Evolutionary conservation across 2,329 filamentous ascomycete species (phyloP).

Genomic region (Alternaria metachromatica): DNA sequence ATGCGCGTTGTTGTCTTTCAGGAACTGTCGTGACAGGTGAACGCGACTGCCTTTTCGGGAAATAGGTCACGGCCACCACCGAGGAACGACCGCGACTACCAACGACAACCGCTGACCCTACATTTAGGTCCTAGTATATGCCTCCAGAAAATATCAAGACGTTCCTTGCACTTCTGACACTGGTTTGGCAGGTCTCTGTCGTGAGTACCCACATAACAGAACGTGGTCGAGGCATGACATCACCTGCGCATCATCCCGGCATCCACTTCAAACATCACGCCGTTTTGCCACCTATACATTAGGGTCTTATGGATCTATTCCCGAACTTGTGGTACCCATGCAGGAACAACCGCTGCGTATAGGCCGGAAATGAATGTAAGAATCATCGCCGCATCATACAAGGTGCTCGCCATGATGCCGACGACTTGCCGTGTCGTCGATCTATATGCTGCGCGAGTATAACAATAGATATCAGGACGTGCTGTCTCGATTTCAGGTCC

Average conservation of each 20-base stretch:
- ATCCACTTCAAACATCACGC: not conserved
- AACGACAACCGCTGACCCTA: not conserved
- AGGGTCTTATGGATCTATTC: not conserved
- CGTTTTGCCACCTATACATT: not conserved
- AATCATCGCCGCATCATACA: constrained; percentile 7
- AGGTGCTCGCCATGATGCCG: not conserved
- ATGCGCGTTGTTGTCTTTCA: not conserved
- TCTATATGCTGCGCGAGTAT: not conserved
- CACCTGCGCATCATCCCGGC: not conserved
- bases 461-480: not conserved
- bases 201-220: not conserved
- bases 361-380: not conserved
- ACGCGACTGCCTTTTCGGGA: not conserved
- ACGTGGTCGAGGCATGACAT: not conserved
- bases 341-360: not conserved
- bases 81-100: not conserved
- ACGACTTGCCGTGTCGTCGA: not conserved
- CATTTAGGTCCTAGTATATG: not conserved
- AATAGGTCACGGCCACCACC: not conserved
- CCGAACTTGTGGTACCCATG: not conserved
- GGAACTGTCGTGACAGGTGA: not conserved
- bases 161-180: not conserved
- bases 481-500: not conserved
- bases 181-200: not conserved
- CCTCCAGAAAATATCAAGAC: not conserved